Evolutionary conservation across 177 flowering plant genomes (phyloP).

Genomic region (Vitis hybrid): DNA sequence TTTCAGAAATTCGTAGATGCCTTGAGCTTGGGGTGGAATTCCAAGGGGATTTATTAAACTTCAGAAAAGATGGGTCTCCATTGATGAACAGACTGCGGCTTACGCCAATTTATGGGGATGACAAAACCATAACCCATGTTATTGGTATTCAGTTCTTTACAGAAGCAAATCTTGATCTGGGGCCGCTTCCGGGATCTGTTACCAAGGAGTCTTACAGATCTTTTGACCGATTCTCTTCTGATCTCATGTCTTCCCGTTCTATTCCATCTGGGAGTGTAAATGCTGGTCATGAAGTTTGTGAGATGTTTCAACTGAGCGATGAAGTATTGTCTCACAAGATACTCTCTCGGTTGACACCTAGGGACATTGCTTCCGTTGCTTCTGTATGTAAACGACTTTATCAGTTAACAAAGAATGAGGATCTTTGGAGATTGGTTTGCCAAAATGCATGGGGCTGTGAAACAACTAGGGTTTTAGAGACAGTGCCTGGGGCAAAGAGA

Average conservation of each 20-base stretch:
- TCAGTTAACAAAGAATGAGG: slow-evolving; percentile 71
- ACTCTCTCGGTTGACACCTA: slow-evolving; percentile 67
- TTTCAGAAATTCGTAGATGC: slow-evolving; percentile 82
- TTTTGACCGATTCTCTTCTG: slow-evolving; percentile 42
- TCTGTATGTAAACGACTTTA: slow-evolving; percentile 71
- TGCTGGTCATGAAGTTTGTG: slow-evolving; percentile 58
- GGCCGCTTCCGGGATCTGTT: slow-evolving; percentile 57
- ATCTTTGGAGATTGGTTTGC: slow-evolving; percentile 91
- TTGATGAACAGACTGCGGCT: slow-evolving; percentile 80
- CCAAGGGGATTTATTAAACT: slow-evolving; percentile 87
- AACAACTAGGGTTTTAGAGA: slow-evolving; percentile 76
- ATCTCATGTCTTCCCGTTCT: slow-evolving; percentile 35
- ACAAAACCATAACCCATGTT: slow-evolving; percentile 71
- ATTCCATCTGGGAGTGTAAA: slow-evolving; percentile 44
- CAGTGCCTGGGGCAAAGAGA: slow-evolving; percentile 81
- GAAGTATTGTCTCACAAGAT: slow-evolving; percentile 78
- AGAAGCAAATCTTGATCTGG: slow-evolving; percentile 76
- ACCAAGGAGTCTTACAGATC: slow-evolving; percentile 48
- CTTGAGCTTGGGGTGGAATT: slow-evolving; percentile 88
- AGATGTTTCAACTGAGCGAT: slow-evolving; percentile 75
- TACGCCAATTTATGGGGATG: slow-evolving; percentile 86
- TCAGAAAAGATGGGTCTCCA: slow-evolving; percentile 91
- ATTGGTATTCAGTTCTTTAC: slow-evolving; percentile 89
- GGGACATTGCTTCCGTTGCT: slow-evolving; percentile 88
- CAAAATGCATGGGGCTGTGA: slow-evolving; percentile 94